These are phyloP conservation scores for Ceratocystis smalleyi DNA, from an alignment of 2,329 filamentous ascomycete species.

Conservation along the genomic window DNA sequence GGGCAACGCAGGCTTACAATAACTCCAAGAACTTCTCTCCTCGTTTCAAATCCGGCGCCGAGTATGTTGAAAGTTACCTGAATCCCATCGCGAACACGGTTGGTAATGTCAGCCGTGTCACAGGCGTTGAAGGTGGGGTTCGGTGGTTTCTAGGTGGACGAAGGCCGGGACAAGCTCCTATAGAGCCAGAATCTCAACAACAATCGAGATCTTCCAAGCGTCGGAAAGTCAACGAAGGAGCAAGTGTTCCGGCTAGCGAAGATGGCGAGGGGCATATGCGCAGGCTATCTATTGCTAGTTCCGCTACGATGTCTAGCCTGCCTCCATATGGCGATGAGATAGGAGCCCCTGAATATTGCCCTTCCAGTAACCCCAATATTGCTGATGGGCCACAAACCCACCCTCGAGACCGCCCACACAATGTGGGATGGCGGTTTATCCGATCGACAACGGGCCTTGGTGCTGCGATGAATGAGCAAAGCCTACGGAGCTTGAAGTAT, in stretches of 20 bases:
- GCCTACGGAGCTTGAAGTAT: constrained; percentile 66
- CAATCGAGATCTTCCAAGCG: constrained; percentile 37
- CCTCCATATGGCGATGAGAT: constrained; percentile 9
- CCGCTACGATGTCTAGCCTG: constrained; percentile 9
- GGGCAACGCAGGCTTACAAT: constrained; percentile 71
- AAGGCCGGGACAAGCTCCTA: constrained; percentile 33
- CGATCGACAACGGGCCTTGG: constrained; percentile 83
- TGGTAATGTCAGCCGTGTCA: constrained; percentile 65
- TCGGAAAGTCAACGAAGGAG: constrained; percentile 37
- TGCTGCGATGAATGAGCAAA: constrained; percentile 81
- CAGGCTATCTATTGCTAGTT: constrained; percentile 15
- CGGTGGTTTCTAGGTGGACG: constrained; percentile 62
- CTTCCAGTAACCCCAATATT: constrained; percentile 22
- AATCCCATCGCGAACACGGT: constrained; percentile 78
- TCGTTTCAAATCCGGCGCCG: constrained; percentile 72
- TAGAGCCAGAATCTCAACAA: constrained; percentile 28
- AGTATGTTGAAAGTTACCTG: constrained; percentile 79
- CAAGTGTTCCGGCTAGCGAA: constrained; percentile 15
- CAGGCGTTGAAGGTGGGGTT: constrained; percentile 74
- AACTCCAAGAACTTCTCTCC: constrained; percentile 83
- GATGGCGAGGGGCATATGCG: constrained; percentile 22
- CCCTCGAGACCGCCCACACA: constrained; percentile 3
- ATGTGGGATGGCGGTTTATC: constrained; percentile 44
- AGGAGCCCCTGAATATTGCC: constrained; percentile 9
- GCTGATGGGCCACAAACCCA: constrained; percentile 18